A percentile compares a stretch with the other conserved stretches of the same genome.
Conservation (phyloP, 805 yeast species). For the Yamadazyma paraphyllophila region DNA sequence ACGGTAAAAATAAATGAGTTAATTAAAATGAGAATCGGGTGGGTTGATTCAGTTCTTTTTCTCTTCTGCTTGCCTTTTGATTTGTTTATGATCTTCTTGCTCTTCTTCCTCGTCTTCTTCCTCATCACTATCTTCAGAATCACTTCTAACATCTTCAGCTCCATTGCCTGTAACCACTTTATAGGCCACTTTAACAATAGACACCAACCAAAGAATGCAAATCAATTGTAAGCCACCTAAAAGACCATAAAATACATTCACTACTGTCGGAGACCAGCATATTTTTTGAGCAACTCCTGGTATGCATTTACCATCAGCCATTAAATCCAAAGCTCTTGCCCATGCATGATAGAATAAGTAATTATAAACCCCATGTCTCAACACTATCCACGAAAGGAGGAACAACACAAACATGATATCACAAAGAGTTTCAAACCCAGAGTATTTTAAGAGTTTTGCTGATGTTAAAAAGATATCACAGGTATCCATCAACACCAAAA, state of each 20-base stretch:
- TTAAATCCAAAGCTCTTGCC: conserved; percentile 32
- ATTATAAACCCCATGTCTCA: conserved; percentile 74
- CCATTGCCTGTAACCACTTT: conserved; percentile 68
- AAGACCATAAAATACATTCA: conserved; percentile 51
- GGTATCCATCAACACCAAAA: conserved; percentile 77
- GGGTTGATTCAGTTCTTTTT: background rate
- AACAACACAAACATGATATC: conserved; percentile 70
- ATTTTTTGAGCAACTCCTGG: conserved; percentile 34
- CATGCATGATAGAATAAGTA: conserved; percentile 62
- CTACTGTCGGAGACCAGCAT: conserved; percentile 49
- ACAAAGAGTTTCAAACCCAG: conserved; percentile 58
- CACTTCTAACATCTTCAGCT: conserved; percentile 88
- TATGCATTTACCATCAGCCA: conserved; percentile 46
- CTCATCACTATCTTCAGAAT: conserved; percentile 58
- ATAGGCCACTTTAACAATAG: conserved; percentile 67
- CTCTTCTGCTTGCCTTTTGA: conserved; percentile 4
- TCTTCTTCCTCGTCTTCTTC: conserved; percentile 22
- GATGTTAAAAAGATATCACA: conserved; percentile 69
- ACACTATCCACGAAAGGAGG: conserved; percentile 62
- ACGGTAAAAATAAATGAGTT: conserved; percentile 3
- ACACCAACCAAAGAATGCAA: conserved; percentile 68
- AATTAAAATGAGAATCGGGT: background rate
- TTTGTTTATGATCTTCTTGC: conserved; percentile 14
- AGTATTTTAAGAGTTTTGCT: conserved; percentile 77
- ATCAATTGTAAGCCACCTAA: conserved; percentile 66